Evolutionary conservation across 2,329 filamentous ascomycete genomes (phyloP), one percentile per base, ranked within the genome.

Genomic region (Epichloe gansuensis): DNA sequence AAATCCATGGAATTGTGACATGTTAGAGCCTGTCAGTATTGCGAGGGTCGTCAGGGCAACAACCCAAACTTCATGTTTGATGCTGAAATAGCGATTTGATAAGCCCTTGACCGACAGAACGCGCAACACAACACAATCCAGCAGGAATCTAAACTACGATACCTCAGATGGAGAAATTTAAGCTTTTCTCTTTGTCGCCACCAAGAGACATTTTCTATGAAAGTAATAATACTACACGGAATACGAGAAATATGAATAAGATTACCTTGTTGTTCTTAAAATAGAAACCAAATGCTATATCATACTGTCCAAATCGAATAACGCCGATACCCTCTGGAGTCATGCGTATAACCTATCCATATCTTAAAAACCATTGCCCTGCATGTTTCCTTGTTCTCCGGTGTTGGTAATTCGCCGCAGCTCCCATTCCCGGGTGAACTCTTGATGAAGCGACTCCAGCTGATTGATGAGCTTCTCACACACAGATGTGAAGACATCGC

Each of bases 361-460:
- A 15, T 13, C 11, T 47, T 56, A 68, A 46, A 66, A 62, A 23
- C 66, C 67, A 52, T 67, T 67, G 27, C 57, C 42, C 53, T 68
- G 67, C 66, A 70, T 63, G 50, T 69, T 71, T 52, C 70, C 74
- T 61, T 78, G 74, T 56, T 83, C 79, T 49, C 79, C 78, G 23
- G 79, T 81, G 44, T 80, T 80, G 54, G 84, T 87, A 77, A 94
- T 91, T 70, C 89, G 90, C 62, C 88, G 83, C 60, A 95, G 72
- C 69, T 94, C 88, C 71, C 83, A 93, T 69, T 97, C 91, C 63
- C 91, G 89, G 21, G 87, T 95, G 67, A 97, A 95, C 64, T 94
- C 88, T 57, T 87, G 82, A 56, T 85, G 85, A 54, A 98, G 74
- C 57, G 82, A 83, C 52, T 84, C 84, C 51, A 95, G 79, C 58